Evolutionary conservation across 2,329 filamentous ascomycete genomes (phyloP), one percentile per base, ranked within the genome.

Genomic region (Annulohypoxylon truncatum): DNA sequence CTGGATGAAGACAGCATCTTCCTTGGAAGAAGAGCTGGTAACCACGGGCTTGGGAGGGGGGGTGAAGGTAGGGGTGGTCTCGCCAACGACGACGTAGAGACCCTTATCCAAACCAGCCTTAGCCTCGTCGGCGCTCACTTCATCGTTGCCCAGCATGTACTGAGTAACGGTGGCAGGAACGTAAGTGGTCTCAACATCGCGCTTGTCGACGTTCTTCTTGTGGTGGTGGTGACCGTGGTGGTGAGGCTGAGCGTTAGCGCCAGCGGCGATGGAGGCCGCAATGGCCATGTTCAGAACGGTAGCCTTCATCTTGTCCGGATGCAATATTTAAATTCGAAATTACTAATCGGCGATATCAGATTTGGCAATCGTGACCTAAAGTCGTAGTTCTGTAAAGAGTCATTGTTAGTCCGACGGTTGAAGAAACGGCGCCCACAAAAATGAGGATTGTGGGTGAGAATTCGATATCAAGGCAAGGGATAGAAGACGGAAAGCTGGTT

Each of bases 41-140:
- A 68, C 61, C 13, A 72, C 73, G 9, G 79, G 70, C 7, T 78
- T 67, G 20, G 79, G 77, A 5, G 81, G 82, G n/a, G 83, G 77
- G 42, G 75, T 77, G 72, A 86, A 86, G 44, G 83, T 84, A 51
- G 87, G 86, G 12, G 80, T 80, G 46, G 84, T 82, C 76, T 88
- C 86, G 70, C 88, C 87, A 47, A 91, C 82, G 51, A 92, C 82
- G 48, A 90, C 83, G 82, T 89, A 96, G 48, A 87, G 85, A 55
- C 93, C 92, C 67, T 90, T 86, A 61, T 85, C 81, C 72, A 98
- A 85, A 69, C 93, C 93, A 59, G 87, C 77, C 80, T 90, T 85
- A 57, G 93, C 93, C 65, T 93, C 86, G 0, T 85, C 79, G 65
- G 85, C 80, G 56, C 83, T 82, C 71, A 97, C 85, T 31, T 81